Conservation (phyloP, 148 eudicot genomes). For the Cornus suecica region DNA sequence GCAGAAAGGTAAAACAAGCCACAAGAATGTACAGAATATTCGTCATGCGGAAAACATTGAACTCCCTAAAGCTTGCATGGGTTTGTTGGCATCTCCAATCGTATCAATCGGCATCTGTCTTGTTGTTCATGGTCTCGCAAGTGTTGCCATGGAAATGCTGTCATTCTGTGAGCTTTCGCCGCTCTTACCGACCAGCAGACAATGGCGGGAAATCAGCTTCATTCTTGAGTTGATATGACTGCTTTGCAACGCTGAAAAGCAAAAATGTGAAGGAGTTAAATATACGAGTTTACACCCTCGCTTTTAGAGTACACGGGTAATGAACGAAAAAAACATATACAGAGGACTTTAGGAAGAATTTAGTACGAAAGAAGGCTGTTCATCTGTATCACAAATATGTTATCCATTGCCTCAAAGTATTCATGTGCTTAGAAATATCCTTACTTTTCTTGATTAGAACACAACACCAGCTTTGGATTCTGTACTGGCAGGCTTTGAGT, state of each 20-base stretch:
- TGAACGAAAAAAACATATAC: too few relatives aligned
- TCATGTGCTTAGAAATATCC: not conserved
- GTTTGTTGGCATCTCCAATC: conserved; percentile 3
- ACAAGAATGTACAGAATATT: conserved; percentile 7
- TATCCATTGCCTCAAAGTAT: not conserved
- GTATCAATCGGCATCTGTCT: too few relatives aligned
- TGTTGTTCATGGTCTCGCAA: too few relatives aligned
- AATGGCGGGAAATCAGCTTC: conserved; percentile 52
- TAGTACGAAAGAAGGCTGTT: not conserved
- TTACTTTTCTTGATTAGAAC: conserved; percentile 26
- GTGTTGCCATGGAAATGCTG: not conserved
- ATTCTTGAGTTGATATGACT: conserved; percentile 27
- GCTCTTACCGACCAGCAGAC: conserved; percentile 17
- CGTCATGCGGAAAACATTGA: not conserved
- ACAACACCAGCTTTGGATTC: conserved; percentile 6
- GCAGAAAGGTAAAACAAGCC: not conserved
- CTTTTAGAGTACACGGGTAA: too few relatives aligned
- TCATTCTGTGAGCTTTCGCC: not conserved
- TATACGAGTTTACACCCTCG: too few relatives aligned
- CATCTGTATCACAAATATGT: not conserved
- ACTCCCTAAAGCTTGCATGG: not conserved
- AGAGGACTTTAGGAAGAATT: conserved; percentile 9
- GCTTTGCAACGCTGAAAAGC: conserved; percentile 29
- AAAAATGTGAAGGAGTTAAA: too few relatives aligned
- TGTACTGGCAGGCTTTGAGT: conserved; percentile 10